Evolutionary conservation across 306 rosid genomes (phyloP), one percentile per base, ranked within the genome.

Genomic region (Trifolium dubium): DNA sequence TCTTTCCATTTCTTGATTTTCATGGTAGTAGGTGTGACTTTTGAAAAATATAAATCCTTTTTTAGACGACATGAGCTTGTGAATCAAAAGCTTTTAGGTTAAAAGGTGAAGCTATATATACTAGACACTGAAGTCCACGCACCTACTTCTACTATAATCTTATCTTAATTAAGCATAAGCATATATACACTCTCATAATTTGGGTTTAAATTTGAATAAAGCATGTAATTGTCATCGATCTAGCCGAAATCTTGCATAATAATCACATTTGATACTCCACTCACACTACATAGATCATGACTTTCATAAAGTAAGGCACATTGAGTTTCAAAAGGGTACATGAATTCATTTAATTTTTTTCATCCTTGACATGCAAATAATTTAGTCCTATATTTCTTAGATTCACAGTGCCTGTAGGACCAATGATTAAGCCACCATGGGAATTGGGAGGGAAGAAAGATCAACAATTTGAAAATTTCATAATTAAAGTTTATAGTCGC

Each of bases 91-190:
- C 87, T 85, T 90, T 94, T 94, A 83, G 92, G 95, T 89, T 89
- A 88, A 91, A 91, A 89, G 94, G 60, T 70, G 69, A 63, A 69
- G 86, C 77, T 86, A 44, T 12, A 49, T 54, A 7, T 81, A 88
- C 23, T 23, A 23, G 23, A 23, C 96, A 78, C 91, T 89, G 94
- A 93, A 89, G 94, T 91, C 97, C 96, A 91, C 92, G 88, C 83
- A 82, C 81, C 88, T 79, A 85, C 75, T 60, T 14, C 39, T 79
- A 53, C 47, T 31, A 60, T 31, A 60, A 31, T 69, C 76, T 69
- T 49, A 34, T 61, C 67, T 61, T 62, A 61, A 58, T 58, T 58
- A 58, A 58, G 34, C 14, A 10, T 28, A 11, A 53, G 29, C n/a
- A 12, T 11, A 3, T 1, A 54, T 54, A 4, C 6, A 54, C 12